Conservation (phyloP, 139 green algal genomes). For the Dunaliella primolecta region DNA sequence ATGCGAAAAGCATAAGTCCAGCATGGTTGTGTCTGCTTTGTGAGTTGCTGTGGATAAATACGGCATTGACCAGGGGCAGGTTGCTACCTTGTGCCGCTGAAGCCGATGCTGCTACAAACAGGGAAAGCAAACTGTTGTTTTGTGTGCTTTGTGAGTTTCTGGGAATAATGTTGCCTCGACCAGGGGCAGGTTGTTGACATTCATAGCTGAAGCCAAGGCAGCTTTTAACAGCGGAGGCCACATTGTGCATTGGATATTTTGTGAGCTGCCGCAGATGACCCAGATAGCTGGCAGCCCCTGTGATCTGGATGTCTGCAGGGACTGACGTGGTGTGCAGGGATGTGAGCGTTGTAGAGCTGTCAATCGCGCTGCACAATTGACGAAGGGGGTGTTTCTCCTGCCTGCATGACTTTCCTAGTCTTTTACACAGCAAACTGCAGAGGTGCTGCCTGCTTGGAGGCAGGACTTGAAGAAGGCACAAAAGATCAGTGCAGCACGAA, state of each 20-base stretch:
- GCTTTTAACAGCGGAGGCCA: neutral
- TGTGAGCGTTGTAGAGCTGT: no score
- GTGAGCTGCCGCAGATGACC: no score
- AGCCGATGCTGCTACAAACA: conserved; percentile 10
- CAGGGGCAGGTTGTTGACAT: conserved; percentile 3
- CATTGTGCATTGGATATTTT: neutral
- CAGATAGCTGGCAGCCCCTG: no score
- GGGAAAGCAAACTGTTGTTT: conserved; percentile 18
- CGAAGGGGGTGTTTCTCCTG: no score
- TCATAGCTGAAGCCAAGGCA: neutral
- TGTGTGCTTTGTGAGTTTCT: conserved; percentile 4
- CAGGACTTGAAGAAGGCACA: no score
- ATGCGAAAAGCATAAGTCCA: conserved; percentile 31
- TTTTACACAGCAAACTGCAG: no score
- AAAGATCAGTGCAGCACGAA: no score
- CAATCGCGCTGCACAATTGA: no score
- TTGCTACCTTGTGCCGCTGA: neutral
- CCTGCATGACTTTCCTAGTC: no score
- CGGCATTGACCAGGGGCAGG: conserved; percentile 37
- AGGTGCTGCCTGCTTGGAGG: no score
- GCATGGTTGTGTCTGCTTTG: neutral
- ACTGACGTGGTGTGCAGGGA: no score
- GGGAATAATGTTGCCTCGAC: conserved; percentile 15
- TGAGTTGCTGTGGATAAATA: conserved; percentile 54
- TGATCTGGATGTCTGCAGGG: no score